These are phyloP conservation scores for Catharanthus roseus DNA, from an alignment of 257 asterid species.

Conservation along the genomic window DNA sequence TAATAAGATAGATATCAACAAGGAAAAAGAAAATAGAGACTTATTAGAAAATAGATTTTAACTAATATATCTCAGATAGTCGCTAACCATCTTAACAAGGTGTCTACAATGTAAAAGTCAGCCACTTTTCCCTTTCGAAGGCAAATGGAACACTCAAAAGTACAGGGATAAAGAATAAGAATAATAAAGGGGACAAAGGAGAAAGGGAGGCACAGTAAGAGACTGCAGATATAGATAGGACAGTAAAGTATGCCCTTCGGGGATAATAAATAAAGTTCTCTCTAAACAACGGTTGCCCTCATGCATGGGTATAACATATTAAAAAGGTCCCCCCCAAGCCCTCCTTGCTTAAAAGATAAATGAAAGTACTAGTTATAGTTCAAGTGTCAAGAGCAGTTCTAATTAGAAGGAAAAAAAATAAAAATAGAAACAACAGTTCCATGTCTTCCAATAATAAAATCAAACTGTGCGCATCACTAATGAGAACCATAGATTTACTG, in stretches of 20 bases:
- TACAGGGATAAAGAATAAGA: not conserved
- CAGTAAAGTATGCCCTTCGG: no score
- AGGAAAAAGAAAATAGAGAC: no score
- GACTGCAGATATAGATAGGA: no score
- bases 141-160: not conserved
- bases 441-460: no score
- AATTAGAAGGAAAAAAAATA: no score
- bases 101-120: not conserved
- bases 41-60: no score
- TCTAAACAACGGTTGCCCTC: no score
- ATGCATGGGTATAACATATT: no score
- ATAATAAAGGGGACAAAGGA: not conserved
- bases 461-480: not conserved
- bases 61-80: not conserved
- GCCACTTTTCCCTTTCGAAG: not conserved
- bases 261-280: no score
- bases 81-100: not conserved
- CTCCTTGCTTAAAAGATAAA: not conserved
- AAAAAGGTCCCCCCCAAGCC: not conserved
- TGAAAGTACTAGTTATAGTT: not conserved
- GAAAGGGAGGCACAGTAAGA: no score
- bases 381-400: not conserved
- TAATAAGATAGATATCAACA: not conserved
- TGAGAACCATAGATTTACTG: not conserved
- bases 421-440: no score